Conservation (phyloP, 495 filamentous ascomycete species). For the Penicillium lividum region DNA sequence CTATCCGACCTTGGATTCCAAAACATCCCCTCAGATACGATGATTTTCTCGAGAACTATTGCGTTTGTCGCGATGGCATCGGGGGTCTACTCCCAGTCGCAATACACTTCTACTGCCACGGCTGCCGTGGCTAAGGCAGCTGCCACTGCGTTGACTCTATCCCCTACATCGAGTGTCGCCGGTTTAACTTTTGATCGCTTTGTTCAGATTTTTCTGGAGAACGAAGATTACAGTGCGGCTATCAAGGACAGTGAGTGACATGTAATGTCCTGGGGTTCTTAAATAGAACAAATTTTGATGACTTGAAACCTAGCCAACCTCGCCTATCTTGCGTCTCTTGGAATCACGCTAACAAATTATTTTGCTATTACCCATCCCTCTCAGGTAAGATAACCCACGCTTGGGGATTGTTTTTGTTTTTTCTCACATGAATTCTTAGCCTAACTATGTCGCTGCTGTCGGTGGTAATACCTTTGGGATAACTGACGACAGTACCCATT, state of each 20-base stretch:
- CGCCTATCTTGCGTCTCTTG: constrained; percentile 14
- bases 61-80: constrained; percentile 10
- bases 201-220: constrained; percentile 14
- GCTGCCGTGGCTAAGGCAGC: constrained; percentile 15
- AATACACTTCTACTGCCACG: constrained; percentile 15
- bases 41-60: constrained; percentile 12
- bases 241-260: constrained; percentile 10
- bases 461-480: constrained; percentile 13
- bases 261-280: neutral
- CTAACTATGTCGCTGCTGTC: constrained; percentile 15
- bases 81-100: constrained; percentile 10
- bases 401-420: neutral
- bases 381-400: constrained; percentile 8
- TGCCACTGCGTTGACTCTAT: constrained; percentile 13
- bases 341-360: constrained; percentile 14
- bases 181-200: constrained; percentile 15
- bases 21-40: neutral
- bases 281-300: neutral
- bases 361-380: constrained; percentile 15
- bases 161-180: constrained; percentile 11
- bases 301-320: constrained; percentile 8
- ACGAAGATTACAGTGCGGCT: constrained; percentile 13
- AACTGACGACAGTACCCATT: constrained; percentile 3
- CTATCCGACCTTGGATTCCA: neutral
- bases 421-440: constrained; percentile 7